phyloP scores from a whole-genome alignment of 305 asterid genomes.

The Fraxinus paxiana region DNA sequence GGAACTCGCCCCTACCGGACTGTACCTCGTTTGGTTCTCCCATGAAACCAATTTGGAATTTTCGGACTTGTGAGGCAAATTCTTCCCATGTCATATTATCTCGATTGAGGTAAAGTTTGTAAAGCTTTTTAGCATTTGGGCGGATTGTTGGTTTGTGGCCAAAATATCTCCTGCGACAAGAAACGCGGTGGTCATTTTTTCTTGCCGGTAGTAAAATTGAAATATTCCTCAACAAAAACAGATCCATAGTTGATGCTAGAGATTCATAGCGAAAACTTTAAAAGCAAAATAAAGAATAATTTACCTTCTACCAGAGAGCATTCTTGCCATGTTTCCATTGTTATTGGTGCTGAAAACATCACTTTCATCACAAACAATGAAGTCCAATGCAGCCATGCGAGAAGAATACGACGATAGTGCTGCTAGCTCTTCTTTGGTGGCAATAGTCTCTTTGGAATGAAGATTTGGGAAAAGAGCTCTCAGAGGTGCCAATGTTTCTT shows the following conservation, averaged over 20 bases:
- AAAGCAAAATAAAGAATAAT: not conserved
- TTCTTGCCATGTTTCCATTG: constrained; percentile 80
- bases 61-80: constrained; percentile 45
- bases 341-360: constrained; percentile 72
- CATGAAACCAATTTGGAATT: constrained; percentile 67
- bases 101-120: constrained; percentile 34
- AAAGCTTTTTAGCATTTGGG: constrained; percentile 59
- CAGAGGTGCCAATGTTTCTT: constrained; percentile 59
- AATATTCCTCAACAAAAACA: not conserved
- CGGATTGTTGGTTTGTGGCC: constrained; percentile 72
- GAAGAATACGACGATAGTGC: constrained; percentile 55
- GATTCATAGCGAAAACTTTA: not conserved
- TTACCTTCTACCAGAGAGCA: constrained; percentile 72
- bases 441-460: constrained; percentile 64
- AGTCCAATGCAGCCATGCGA: constrained; percentile 79
- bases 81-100: constrained; percentile 63
- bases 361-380: constrained; percentile 72
- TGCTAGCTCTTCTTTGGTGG: constrained; percentile 59
- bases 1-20: constrained; percentile 57
- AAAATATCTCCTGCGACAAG: constrained; percentile 57
- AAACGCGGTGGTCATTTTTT: not conserved
- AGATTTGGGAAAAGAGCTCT: constrained; percentile 72
- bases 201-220: not conserved
- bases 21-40: constrained; percentile 59
- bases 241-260: not conserved